Base-by-base conservation (phyloP, 1,284 basidiomycete genomes). In the Rhodotorula sp. region DNA sequence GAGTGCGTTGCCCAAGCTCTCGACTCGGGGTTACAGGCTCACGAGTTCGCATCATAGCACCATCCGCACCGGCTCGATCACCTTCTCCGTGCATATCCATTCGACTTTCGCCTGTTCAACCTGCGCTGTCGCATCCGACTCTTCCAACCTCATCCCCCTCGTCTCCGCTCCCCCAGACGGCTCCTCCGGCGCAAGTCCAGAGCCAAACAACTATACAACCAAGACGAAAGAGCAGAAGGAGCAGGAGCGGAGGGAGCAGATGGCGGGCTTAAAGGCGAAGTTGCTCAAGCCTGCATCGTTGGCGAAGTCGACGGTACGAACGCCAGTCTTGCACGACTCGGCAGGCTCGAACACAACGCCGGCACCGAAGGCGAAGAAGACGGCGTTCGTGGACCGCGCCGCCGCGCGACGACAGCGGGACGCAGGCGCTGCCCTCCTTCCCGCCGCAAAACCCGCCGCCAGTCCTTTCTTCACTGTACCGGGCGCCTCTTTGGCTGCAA, bases 161-260 rank as follows among this genome's bases (percentile, higher is more conserved):
- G 24, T 61, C 46, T 4, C 44, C 9, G 2, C 65, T 8, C 22
- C 58, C 0, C 8, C 44, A 20, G 53, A 47, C 30, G 8, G n/a
- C 2, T 26, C 22, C 10, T 16, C 40, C 5, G 16, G 40, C 4
- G 24, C 46, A 22, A 24, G 31, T 4, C 34, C 56, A 2, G 40
- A 7, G 16, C 40, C 40, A 6, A 44, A 44, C 40, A 30, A 57
- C 10, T 69, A 64, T 50, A n/a, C 34, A 40, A 58, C 59, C 20
- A 63, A 59, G 44, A 64, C 72, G 16, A 73, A 73, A 52, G 72
- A 64, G 24, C 62, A 74, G 53, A 74, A 69, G 59, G 72, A 74
- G 67, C 47, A 60, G 16, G 70, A 74, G 10, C 67, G 72, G 5
- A 40, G 67, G 24, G 62, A 67, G 26, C 58, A 65, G 51, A 61